Evolutionary conservation across 768 basidiomycete genomes (phyloP), one percentile per base, ranked within the genome.

Genomic region (Suillus hirtellus): DNA sequence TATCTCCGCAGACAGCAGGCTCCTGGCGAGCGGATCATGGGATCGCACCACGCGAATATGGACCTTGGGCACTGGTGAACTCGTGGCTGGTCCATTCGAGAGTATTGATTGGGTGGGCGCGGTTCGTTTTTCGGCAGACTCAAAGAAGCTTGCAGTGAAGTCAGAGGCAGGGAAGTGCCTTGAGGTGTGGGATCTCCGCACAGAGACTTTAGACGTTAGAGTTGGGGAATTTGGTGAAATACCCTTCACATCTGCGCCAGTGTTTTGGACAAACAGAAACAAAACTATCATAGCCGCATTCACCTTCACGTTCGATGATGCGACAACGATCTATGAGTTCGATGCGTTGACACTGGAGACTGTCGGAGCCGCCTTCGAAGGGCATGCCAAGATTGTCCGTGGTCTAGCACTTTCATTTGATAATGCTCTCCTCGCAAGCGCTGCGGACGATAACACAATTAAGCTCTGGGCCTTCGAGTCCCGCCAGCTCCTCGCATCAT

Each of bases 1-100:
- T 21, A 54, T 54, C 35, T 54, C 53, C 6, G 3, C 53, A n/a
- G 53, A 54, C n/a, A 21, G 53, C n/a, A 54, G 7, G 7, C 8
- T 54, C 2, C 12, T 54, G n/a, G 53, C 35, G 35, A 54, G 53
- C 35, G 35, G 53, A 34, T 54, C 53, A 15, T 37, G 34, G 53
- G 53, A 54, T 21, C n/a, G 35, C 19, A 54, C 53, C 21, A 11
- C 35, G 2, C 31, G 52, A 31, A 53, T 53, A 34, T 53, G 52
- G 52, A 34, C 5, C 52, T 53, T 53, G 31, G 35, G 12, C 53
- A 54, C 35, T 21, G 53, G 53, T 5, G 1, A 54, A 37, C 35
- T 54, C 35, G 53, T 54, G 35, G 53, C 53, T 34, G 31, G 52
- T 34, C 52, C 52, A 19, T 53, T 53, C 52, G 10, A 53, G 31